Base-by-base conservation (phyloP, 2,329 filamentous ascomycete species). In the Penicillium glabrum region DNA sequence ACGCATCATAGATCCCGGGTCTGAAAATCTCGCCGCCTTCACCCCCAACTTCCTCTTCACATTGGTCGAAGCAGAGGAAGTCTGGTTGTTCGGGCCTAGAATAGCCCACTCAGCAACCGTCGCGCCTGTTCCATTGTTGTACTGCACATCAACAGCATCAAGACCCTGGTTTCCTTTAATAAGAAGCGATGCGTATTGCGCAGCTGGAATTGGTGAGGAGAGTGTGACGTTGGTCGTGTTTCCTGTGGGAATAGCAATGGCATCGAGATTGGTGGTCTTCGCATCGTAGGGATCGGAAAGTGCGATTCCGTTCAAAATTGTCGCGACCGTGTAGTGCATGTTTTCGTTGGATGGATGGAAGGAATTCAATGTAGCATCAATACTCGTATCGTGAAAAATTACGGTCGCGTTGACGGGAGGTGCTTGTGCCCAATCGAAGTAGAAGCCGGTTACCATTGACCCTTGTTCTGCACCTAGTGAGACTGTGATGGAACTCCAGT, bases 351-450 rank as follows among this genome's bases (percentile, higher is more conserved):
- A 51, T 2, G 49, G 46, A 2, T 45, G 54, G 45, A 60, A 58
- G 9, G 58, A 58, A 44, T 56, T 59, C 6, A 56, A 59, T 1
- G 62, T 63, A 29, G 67, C 61, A 13, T 51, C 51, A 9, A 74
- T 54, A 0, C 77, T 75, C 9, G 69, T 62, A 65, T 87, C 85
- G 61, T 79, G 80, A 68, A 88, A 82, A 10, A 80, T 76, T 2
- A 89, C 77, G 1, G 73, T 77, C 51, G 80, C 86, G 54, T 78
- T 79, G 1, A 70, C 65, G 0, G 86, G 85, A 0, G 85, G 85
- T 2, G 78, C 72, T 50, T 81, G 74, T 0, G 80, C 84, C 85
- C 83, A 89, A 68, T 87, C 83, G 67, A 87, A 87, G 46, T 75
- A 74, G 55, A 89, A 77, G 1, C 77, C 78, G 0, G 71, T 72